Conservation (phyloP, 2,329 filamentous ascomycete genomes). For the Alternaria longipes region DNA sequence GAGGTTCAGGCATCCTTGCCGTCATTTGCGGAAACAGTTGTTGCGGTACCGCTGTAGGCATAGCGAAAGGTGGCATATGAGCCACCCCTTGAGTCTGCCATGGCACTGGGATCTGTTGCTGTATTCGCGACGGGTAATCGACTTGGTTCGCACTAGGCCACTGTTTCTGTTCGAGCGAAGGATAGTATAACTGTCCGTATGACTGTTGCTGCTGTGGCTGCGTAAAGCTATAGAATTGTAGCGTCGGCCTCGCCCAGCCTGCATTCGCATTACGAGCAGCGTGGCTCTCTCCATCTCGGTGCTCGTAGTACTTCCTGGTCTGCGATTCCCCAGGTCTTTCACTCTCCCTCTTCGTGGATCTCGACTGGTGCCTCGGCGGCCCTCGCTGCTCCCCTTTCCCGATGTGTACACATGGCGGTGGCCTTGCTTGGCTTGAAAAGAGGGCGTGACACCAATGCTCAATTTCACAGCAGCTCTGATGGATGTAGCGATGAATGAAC, state of each 20-base stretch:
- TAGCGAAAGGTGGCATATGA: not conserved
- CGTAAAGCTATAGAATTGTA: conserved; percentile 3
- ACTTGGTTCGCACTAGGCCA: not conserved
- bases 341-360: conserved; percentile 8
- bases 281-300: not conserved
- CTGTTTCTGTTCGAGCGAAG: not conserved
- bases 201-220: conserved; percentile 8
- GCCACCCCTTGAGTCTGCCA: conserved; percentile 8
- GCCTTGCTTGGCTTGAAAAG: not conserved
- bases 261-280: not conserved
- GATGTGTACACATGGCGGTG: conserved; percentile 1
- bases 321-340: conserved; percentile 1
- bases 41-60: not conserved
- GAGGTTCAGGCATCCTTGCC: conserved; percentile 4
- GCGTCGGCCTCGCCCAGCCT: conserved; percentile 3
- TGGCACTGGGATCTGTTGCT: not conserved
- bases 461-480: conserved; percentile 25
- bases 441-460: conserved; percentile 27
- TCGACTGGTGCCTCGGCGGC: conserved; percentile 4
- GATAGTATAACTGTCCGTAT: conserved; percentile 3
- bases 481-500: conserved; percentile 29
- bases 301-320: conserved; percentile 1
- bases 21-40: not conserved
- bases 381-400: conserved; percentile 12
- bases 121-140: not conserved